Evolutionary conservation across 371 early-diverging fungal genomes (phyloP).

Genomic region (Mortierella sp.): DNA sequence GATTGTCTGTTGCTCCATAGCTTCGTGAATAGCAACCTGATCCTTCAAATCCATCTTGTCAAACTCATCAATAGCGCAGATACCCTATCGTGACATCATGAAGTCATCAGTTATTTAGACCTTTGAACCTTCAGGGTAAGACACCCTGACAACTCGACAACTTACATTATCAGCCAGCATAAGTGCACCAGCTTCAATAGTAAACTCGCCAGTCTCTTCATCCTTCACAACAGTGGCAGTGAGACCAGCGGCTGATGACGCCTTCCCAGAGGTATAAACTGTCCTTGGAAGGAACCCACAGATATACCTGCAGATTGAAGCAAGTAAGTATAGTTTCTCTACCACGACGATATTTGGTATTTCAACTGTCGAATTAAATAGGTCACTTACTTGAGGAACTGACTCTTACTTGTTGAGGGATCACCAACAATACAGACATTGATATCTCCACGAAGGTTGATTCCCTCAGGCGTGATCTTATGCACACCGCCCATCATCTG

Average conservation of each 20-base stretch:
- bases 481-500: slow-evolving; percentile 98
- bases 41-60: slow-evolving; percentile 99
- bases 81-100: slow-evolving; percentile 72
- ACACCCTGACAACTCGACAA: not conserved
- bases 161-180: slow-evolving; percentile 99
- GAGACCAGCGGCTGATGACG: slow-evolving; percentile 99
- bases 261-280: slow-evolving; percentile 99
- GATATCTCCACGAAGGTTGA: slow-evolving; percentile 97
- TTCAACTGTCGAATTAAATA: not conserved
- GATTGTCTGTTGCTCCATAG: slow-evolving; percentile 99
- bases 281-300: slow-evolving; percentile 91
- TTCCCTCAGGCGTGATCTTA: slow-evolving; percentile 95
- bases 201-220: slow-evolving; percentile 99
- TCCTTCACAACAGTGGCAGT: slow-evolving; percentile 99
- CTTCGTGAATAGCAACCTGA: slow-evolving; percentile 99
- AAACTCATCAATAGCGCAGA: slow-evolving; percentile 99
- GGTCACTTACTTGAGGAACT: slow-evolving; percentile 87
- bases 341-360: not conserved
- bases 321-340: not conserved
- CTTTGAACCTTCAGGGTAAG: not conserved
- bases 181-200: slow-evolving; percentile 99
- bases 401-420: slow-evolving; percentile 98
- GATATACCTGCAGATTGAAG: slow-evolving; percentile 72
- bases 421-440: slow-evolving; percentile 99
- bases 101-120: not conserved